A percentile compares a stretch with the other conserved stretches of the same genome.
Conservation (phyloP, 345 rosid species). For the Balakata baccata region DNA sequence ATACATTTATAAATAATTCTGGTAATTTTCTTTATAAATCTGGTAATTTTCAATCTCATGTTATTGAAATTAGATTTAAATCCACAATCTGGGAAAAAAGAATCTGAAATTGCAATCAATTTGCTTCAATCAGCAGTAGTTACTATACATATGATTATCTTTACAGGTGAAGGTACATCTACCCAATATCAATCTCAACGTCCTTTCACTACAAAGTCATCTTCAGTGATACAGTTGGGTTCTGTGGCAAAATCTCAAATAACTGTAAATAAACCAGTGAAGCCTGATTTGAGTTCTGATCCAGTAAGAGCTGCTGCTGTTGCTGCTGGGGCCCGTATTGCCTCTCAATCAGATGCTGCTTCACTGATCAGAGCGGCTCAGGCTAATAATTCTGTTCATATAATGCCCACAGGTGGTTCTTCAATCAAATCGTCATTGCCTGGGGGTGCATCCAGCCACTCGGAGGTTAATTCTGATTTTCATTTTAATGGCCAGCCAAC, state of each 20-base stretch:
- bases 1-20: slow-evolving; percentile 28
- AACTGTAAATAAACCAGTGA: slow-evolving; percentile 33
- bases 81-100: too few species aligned
- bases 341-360: slow-evolving; percentile 50
- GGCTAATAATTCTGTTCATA: slow-evolving; percentile 48
- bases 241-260: slow-evolving; percentile 44
- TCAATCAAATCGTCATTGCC: slow-evolving; percentile 39
- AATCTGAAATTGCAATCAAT: neutral
- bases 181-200: slow-evolving; percentile 44
- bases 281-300: slow-evolving; percentile 42
- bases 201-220: slow-evolving; percentile 28
- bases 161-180: slow-evolving; percentile 37
- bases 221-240: slow-evolving; percentile 31
- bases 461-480: slow-evolving; percentile 36
- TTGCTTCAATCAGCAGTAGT: neutral
- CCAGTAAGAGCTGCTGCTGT: slow-evolving; percentile 72
- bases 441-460: slow-evolving; percentile 33
- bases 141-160: slow-evolving; percentile 1
- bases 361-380: slow-evolving; percentile 57
- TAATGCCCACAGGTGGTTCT: slow-evolving; percentile 46
- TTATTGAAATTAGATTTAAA: neutral
- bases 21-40: slow-evolving; percentile 37
- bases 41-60: slow-evolving; percentile 30
- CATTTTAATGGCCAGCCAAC: slow-evolving; percentile 19
- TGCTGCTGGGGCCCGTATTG: slow-evolving; percentile 78